phyloP scores from a whole-genome alignment of 2,329 filamentous ascomycete species.

The Ophiosphaerella narmari region DNA sequence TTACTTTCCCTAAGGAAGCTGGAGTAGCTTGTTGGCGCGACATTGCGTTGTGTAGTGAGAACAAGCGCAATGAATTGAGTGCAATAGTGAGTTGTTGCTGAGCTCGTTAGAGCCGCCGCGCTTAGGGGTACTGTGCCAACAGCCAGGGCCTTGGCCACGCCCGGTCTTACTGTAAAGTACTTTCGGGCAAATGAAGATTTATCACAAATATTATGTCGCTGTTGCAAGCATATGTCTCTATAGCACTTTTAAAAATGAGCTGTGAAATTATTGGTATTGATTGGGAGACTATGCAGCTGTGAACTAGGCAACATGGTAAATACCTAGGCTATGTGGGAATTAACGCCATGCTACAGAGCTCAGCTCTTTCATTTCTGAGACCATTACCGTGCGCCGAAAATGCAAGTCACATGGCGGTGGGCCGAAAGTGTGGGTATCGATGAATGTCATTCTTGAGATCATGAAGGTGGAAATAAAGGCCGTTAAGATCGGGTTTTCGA shows the following conservation, averaged over 20 bases:
- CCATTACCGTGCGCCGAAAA: constrained; percentile 23
- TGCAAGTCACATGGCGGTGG: constrained; percentile 22
- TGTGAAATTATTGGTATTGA: too few relatives aligned
- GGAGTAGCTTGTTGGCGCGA: constrained; percentile 19
- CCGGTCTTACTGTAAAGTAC: too few relatives aligned
- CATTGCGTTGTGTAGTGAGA: constrained; percentile 14
- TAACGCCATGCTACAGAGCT: constrained; percentile 20
- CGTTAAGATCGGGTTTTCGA: constrained; percentile 20
- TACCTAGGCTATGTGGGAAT: neutral
- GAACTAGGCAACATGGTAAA: neutral
- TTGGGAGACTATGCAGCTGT: neutral
- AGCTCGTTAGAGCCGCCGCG: constrained; percentile 2
- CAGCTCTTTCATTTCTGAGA: constrained; percentile 15
- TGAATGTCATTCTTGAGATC: constrained; percentile 26
- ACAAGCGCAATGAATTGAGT: constrained; percentile 1
- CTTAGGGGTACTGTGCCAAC: constrained; percentile 15
- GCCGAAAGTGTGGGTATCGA: constrained; percentile 35
- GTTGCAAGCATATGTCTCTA: too few relatives aligned
- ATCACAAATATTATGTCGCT: neutral
- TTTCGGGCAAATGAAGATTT: neutral
- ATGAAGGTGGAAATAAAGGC: constrained; percentile 11
- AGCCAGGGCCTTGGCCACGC: constrained; percentile 12
- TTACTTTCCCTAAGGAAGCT: constrained; percentile 50
- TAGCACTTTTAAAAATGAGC: too few relatives aligned
- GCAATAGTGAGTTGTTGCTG: constrained; percentile 5